Evolutionary conservation across 2,329 filamentous ascomycete genomes (phyloP), one percentile per base, ranked within the genome.

Genomic region (Fusarium sp.): DNA sequence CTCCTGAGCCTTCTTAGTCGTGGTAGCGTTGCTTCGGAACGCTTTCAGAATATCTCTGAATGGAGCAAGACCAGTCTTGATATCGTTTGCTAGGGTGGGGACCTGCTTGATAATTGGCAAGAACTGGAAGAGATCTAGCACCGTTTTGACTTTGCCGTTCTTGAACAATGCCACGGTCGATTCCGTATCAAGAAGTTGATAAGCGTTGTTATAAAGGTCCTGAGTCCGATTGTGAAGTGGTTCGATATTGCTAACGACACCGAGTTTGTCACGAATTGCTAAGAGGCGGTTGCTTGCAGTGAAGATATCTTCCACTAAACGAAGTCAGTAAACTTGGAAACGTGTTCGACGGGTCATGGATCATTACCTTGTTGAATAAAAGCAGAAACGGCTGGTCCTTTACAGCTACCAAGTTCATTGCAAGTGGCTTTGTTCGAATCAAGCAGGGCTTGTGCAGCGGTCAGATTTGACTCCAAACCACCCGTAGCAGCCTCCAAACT

Each of bases 41-140:
- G 28, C 28, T 10, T 9, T 10, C 9, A 28, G 28, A 10, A 9
- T 24, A 21, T 36, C 40, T 17, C 26, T 15, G 7, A 55, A 36
- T 3, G 40, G 34, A 7, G 19, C 36, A 3, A 54, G 33, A 11
- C 28, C 24, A 1, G 42, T 31, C 5, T 47, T 26, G 10, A 49
- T 56, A 13, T 60, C 26, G 5, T 19, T 31, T 19, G 39, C 53
- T 0, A 61, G 52, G 0, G 8, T 11, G 4, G 39, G 53, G 0
- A 44, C 5, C 2, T 24, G 31, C 6, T 26, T 47, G 19, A 34
- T 15, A 9, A 56, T 34, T 10, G 57, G 57, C 2, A 57, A 21
- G 14, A 61, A 21, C 6, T 34, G 7, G 9, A 61, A 57, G 5
- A 57, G 22, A 26, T 57, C 52, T 26, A 26, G 43, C 3, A 57